These are phyloP conservation scores for Hygrocybe coccinea DNA, from an alignment of 768 basidiomycete species.

Conservation along the genomic window DNA sequence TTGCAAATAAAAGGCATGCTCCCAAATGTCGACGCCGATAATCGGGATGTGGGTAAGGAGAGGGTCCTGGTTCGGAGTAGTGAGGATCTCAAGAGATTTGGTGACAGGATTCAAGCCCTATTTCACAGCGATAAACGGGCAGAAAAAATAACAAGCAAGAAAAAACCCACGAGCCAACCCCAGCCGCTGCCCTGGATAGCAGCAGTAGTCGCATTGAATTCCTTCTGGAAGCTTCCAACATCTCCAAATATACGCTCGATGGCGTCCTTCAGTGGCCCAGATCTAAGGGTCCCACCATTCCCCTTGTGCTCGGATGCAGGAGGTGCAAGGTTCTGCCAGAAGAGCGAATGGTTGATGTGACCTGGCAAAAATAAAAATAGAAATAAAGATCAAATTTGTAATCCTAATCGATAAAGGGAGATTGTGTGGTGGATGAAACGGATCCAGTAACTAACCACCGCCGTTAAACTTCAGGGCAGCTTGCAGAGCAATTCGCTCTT, in stretches of 20 bases:
- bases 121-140: constrained; percentile 2
- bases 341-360: constrained; percentile 92
- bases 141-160: neutral
- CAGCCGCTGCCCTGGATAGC: constrained; percentile 92
- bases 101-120: constrained; percentile 66
- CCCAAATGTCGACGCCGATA: constrained; percentile 93
- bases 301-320: constrained; percentile 49
- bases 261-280: constrained; percentile 63
- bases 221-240: constrained; percentile 65
- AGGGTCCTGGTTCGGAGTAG: constrained; percentile 96
- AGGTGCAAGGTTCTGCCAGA: constrained; percentile 92
- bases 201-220: constrained; percentile 81
- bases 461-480: constrained; percentile 95
- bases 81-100: constrained; percentile 77
- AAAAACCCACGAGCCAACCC: constrained; percentile 84
- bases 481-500: constrained; percentile 80
- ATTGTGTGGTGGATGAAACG: neutral
- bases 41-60: constrained; percentile 70
- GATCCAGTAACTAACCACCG: constrained; percentile 56
- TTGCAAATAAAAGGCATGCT: constrained; percentile 94
- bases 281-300: constrained; percentile 52
- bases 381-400: constrained; percentile 10
- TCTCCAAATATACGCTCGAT: constrained; percentile 62
- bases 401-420: constrained; percentile 2
- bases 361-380: constrained; percentile 43